A percentile compares a stretch with the other conserved stretches of the same genome.
Conservation (phyloP, 257 asterid species). For the Petunia secreta region DNA sequence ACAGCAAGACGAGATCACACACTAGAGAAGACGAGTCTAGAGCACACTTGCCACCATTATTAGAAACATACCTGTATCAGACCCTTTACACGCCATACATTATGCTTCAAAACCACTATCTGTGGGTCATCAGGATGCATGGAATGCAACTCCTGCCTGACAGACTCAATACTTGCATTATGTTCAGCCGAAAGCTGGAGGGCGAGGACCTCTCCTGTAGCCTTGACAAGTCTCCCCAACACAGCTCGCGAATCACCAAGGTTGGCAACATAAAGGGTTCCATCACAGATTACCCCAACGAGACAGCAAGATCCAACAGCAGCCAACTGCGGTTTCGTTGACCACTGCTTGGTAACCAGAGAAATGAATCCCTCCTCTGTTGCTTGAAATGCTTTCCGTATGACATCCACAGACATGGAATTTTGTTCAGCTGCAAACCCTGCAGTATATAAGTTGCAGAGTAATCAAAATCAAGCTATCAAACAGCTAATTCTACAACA, state of each 20-base stretch:
- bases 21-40: neutral
- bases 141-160: conserved; percentile 53
- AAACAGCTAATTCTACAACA: neutral
- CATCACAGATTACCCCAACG: conserved; percentile 47
- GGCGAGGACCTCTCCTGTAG: conserved; percentile 54
- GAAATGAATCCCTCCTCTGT: conserved; percentile 55
- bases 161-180: conserved; percentile 53
- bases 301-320: conserved; percentile 59
- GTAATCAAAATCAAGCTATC: conserved; percentile 15
- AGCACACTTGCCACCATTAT: neutral
- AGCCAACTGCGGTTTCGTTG: conserved; percentile 50
- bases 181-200: conserved; percentile 54
- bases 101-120: conserved; percentile 52
- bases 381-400: conserved; percentile 54
- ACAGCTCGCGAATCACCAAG: conserved; percentile 59
- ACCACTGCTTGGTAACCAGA: conserved; percentile 46
- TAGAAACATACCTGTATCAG: conserved; percentile 46
- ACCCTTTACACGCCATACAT: conserved; percentile 62
- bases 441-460: conserved; percentile 24
- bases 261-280: conserved; percentile 51
- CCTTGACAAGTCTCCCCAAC: conserved; percentile 48
- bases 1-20: conserved; percentile 7
- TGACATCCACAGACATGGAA: conserved; percentile 53
- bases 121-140: conserved; percentile 56
- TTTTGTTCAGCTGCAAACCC: conserved; percentile 50